Conservation (phyloP, 805 yeast species). For the Pichia nakasei region DNA sequence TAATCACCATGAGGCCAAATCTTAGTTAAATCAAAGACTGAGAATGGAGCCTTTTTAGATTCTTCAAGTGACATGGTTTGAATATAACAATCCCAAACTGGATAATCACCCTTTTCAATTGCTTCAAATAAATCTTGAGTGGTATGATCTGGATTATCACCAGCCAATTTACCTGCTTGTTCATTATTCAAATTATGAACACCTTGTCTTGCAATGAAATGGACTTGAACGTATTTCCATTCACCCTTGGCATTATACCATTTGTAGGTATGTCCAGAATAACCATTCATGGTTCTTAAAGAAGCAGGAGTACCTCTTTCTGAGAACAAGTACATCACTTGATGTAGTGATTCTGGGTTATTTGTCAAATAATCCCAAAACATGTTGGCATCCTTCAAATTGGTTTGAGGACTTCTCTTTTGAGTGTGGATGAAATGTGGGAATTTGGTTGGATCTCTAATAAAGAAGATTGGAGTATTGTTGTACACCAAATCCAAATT, state of each 20-base stretch:
- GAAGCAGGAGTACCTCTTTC: slow-evolving; percentile 79
- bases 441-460: slow-evolving; percentile 79
- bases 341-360: slow-evolving; percentile 70
- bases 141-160: slow-evolving; percentile 75
- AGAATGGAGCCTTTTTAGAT: slow-evolving; percentile 66
- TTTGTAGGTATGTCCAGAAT: slow-evolving; percentile 78
- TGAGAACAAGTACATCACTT: slow-evolving; percentile 62
- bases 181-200: slow-evolving; percentile 44
- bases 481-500: slow-evolving; percentile 78
- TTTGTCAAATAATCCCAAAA: slow-evolving; percentile 76
- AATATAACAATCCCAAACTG: slow-evolving; percentile 78
- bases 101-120: slow-evolving; percentile 68
- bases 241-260: slow-evolving; percentile 70
- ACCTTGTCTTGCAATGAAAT: slow-evolving; percentile 55
- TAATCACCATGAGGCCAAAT: slow-evolving; percentile 85
- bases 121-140: slow-evolving; percentile 73
- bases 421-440: slow-evolving; percentile 87
- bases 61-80: slow-evolving; percentile 83
- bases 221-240: slow-evolving; percentile 74
- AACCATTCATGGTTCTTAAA: slow-evolving; percentile 73
- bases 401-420: slow-evolving; percentile 77
- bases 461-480: slow-evolving; percentile 79
- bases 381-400: slow-evolving; percentile 71
- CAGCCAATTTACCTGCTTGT: slow-evolving; percentile 59
- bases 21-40: slow-evolving; percentile 85